Percentiles rank a stretch among this genome's conserved stretches.
phyloP scores from a whole-genome alignment of 257 asterid species.

The Gardenia jasminoides region DNA sequence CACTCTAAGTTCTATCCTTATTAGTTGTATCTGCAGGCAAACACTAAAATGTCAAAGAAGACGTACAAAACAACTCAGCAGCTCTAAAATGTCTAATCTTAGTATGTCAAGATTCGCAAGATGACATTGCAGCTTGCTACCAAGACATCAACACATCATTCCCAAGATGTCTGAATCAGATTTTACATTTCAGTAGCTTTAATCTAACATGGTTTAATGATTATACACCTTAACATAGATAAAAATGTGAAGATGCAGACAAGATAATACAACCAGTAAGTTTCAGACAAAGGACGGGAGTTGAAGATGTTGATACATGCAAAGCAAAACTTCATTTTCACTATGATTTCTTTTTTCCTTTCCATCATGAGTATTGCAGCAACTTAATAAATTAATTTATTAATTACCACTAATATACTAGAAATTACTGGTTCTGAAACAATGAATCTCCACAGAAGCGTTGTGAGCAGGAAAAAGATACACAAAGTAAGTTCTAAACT shows the following conservation, averaged over 20 bases:
- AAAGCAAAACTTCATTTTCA: not conserved
- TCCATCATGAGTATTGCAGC: not conserved
- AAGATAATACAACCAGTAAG: not conserved
- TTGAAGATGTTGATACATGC: not conserved
- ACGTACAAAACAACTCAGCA: not conserved
- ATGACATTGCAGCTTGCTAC: not conserved
- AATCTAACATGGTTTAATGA: not conserved
- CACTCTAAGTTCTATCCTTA: constrained; percentile 84
- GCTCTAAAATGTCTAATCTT: not conserved
- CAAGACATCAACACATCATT: not conserved
- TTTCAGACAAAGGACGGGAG: not conserved
- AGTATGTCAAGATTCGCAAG: not conserved
- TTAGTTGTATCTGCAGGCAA: constrained; percentile 75
- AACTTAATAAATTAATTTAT: not conserved
- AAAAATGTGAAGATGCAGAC: not conserved
- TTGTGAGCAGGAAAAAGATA: not conserved
- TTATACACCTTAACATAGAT: not conserved
- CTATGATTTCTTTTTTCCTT: not conserved
- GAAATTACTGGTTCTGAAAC: not conserved
- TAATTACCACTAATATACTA: not conserved
- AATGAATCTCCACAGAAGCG: not conserved
- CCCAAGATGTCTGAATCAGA: not conserved
- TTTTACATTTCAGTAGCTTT: not conserved
- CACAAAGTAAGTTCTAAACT: not conserved
- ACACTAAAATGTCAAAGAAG: not conserved